Base-by-base conservation (phyloP, 768 basidiomycete genomes). In the Dioszegia aurantiaca region DNA sequence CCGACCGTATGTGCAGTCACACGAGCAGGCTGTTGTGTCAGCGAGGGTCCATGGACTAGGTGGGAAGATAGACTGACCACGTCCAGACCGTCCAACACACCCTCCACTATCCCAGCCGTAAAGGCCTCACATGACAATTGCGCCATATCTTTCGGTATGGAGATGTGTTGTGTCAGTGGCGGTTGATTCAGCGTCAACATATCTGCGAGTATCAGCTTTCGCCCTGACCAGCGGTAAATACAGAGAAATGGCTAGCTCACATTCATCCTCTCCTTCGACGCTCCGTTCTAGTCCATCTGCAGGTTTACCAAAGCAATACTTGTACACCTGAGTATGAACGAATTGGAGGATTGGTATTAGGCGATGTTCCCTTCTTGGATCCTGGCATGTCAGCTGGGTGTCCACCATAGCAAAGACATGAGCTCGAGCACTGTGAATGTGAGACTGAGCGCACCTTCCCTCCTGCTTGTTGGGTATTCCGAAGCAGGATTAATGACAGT, bases 171-270 rank as follows among this genome's bases (percentile, higher is more conserved):
- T 62, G 95, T 93, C 63, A 97, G 81, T 21, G 87, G 83, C 11
- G 95, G 93, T 72, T 93, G 89, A 75, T 99, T 97, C 81, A 97
- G 88, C 59, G 94, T 88, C 63, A 99, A 88, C 95, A 98, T 98
- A 78, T 97, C 91, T 94, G 64, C 30, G 1, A 10, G 9, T 55
- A 27, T 54, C 52, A 54, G 52, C 39, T 12, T 30, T 21, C 33
- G 28, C 8, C 6, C 23, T 4, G 45, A 39, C 24, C 42, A 53
- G 40, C 30, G 21, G 30, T 55, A 55, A n/a, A n/a, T n/a, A n/a
- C n/a, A n/a, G n/a, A n/a, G n/a, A n/a, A n/a, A n/a, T n/a, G n/a
- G n/a, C 9, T 12, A 28, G 78, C 86, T 54, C 61, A 86, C 91
- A 99, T 81, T 99, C 95, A 73, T 98, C 94, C 19, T 89, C 86